These are phyloP conservation scores for Penicillium hesseltinei DNA, from an alignment of 2,329 filamentous ascomycete genomes.

Conservation along the genomic window DNA sequence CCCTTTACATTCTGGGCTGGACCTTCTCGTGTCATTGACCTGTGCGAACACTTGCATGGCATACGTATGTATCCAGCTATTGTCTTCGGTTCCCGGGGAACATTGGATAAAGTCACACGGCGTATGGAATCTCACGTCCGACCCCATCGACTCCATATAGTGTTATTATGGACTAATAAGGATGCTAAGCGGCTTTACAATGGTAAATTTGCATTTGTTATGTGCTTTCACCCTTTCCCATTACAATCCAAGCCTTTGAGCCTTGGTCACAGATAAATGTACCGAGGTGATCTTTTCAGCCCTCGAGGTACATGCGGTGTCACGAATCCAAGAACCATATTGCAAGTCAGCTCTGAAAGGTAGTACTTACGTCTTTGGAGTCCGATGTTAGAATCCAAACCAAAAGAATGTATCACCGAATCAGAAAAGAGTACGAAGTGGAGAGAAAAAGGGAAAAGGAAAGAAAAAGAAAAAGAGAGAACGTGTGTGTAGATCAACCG, in stretches of 20 bases:
- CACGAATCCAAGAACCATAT: background rate
- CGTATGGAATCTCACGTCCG: background rate
- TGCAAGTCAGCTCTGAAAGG: background rate
- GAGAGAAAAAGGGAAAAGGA: background rate
- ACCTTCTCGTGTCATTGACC: background rate
- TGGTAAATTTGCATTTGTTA: background rate
- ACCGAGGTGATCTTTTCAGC: background rate
- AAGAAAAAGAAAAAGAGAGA: background rate
- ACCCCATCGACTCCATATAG: too few relatives aligned
- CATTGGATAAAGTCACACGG: constrained; percentile 17
- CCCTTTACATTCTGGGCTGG: background rate
- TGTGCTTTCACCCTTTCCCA: too few relatives aligned
- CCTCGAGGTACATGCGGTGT: constrained; percentile 10
- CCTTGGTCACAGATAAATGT: background rate
- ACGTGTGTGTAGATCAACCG: constrained; percentile 7
- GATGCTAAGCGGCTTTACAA: background rate
- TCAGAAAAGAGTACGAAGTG: background rate
- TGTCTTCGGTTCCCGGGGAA: background rate
- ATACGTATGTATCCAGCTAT: constrained; percentile 1
- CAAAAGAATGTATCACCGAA: constrained; percentile 2
- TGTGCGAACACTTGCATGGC: constrained; percentile 9
- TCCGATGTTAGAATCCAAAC: constrained; percentile 16
- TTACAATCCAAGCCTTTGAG: background rate
- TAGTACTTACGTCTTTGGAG: background rate
- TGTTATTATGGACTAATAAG: background rate